Conservation (phyloP, 164 flowering plant species). For the Magnolia officinalis region DNA sequence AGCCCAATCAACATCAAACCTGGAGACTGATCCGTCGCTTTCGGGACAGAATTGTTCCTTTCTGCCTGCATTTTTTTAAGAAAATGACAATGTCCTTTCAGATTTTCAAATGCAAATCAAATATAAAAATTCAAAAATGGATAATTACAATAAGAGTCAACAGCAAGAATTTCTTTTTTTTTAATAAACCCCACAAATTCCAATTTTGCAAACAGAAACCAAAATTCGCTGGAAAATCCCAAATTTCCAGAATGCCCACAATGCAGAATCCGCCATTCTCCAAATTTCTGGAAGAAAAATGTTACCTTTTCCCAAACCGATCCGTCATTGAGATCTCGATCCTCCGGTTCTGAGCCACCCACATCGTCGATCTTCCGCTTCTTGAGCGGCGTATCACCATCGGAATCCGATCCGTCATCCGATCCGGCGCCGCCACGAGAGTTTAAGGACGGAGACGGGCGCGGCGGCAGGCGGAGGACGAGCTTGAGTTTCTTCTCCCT, state of each 20-base stretch:
- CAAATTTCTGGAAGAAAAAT: background rate
- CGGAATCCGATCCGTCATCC: constrained; percentile 28
- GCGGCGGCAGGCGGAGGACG: constrained; percentile 35
- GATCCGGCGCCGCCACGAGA: constrained; percentile 8
- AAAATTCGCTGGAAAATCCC: background rate
- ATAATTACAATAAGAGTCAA: background rate
- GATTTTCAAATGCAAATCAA: background rate
- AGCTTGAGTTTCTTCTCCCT: constrained; percentile 55
- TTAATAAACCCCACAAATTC: too few relatives aligned
- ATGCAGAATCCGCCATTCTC: background rate
- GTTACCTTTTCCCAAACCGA: constrained; percentile 27
- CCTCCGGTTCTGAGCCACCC: constrained; percentile 33
- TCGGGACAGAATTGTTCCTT: constrained; percentile 33
- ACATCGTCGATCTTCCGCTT: constrained; percentile 54
- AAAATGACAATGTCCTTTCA: background rate
- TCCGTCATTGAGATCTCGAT: background rate
- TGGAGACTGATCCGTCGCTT: constrained; percentile 49
- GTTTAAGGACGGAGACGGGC: background rate
- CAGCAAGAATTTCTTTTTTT: background rate
- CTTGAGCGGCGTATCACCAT: constrained; percentile 26
- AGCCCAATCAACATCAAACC: constrained; percentile 34
- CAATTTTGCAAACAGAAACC: background rate
- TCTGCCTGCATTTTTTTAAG: constrained; percentile 40
- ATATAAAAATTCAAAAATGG: background rate
- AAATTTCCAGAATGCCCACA: constrained; percentile 1